Evolutionary conservation across 805 yeast species (phyloP).

Genomic region (Wickerhamomyces pijperi): DNA sequence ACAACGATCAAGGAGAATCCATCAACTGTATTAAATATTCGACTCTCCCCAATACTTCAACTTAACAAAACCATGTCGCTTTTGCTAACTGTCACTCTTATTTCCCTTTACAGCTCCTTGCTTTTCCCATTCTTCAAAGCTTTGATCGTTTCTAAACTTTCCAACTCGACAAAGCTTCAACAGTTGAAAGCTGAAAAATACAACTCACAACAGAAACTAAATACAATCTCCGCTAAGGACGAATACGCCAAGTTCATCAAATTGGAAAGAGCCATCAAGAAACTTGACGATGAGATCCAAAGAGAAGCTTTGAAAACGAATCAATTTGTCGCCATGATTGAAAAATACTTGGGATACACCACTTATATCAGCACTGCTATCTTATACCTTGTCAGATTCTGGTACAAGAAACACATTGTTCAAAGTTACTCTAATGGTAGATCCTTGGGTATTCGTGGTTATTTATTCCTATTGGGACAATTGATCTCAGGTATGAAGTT

Average conservation of each 20-base stretch:
- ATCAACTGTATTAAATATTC: too few species aligned
- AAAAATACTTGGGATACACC: slow-evolving; percentile 1
- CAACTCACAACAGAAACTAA: slow-evolving; percentile 24
- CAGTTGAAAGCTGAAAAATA: not conserved
- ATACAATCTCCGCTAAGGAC: slow-evolving; percentile 74
- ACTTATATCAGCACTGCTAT: slow-evolving; percentile 1
- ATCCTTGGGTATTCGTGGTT: not conserved
- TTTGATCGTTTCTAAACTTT: not conserved
- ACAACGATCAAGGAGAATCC: too few species aligned
- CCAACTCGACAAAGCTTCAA: not conserved
- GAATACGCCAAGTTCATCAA: slow-evolving; percentile 95
- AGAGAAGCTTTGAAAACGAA: not conserved
- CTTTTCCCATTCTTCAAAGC: not conserved
- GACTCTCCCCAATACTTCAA: too few species aligned
- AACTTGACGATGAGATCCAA: slow-evolving; percentile 5
- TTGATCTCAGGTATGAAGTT: not conserved
- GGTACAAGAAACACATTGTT: slow-evolving; percentile 6
- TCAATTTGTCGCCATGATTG: not conserved
- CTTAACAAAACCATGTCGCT: not conserved
- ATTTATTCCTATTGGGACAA: not conserved
- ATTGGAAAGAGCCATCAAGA: slow-evolving; percentile 42
- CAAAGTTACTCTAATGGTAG: not conserved
- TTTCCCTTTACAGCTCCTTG: not conserved
- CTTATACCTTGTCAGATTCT: slow-evolving; percentile 5
- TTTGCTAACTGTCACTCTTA: not conserved